Conservation (phyloP, 2,329 filamentous ascomycete species). For the Tolypocladium ophioglossoides region DNA sequence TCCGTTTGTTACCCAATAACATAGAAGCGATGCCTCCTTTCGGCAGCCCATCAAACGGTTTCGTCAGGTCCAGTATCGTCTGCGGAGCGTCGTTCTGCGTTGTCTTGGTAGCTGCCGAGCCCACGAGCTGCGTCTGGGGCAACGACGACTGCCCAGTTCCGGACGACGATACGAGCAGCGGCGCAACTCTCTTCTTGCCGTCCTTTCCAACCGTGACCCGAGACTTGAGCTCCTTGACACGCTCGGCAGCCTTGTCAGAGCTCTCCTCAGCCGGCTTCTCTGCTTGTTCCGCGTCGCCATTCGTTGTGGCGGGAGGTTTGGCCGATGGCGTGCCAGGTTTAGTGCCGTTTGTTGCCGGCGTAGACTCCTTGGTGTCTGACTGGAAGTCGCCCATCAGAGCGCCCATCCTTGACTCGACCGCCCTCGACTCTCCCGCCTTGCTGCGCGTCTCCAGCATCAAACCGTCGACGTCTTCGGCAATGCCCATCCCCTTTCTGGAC, state of each 20-base stretch:
- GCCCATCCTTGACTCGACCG: slow-evolving; percentile 91
- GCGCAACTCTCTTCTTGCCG: slow-evolving; percentile 90
- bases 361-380: slow-evolving; percentile 41
- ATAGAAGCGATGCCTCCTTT: slow-evolving; percentile 79
- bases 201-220: slow-evolving; percentile 93
- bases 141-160: slow-evolving; percentile 79
- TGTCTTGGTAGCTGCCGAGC: slow-evolving; percentile 54
- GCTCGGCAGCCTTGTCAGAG: slow-evolving; percentile 41
- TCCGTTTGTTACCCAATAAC: slow-evolving; percentile 88
- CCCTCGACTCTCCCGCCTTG: slow-evolving; percentile 81
- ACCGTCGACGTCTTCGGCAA: slow-evolving; percentile 86
- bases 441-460: slow-evolving; percentile 81
- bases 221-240: slow-evolving; percentile 62
- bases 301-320: slow-evolving; percentile 24
- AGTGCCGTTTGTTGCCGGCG: slow-evolving; percentile 37
- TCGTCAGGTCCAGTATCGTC: slow-evolving; percentile 79
- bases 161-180: slow-evolving; percentile 81
- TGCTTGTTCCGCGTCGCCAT: slow-evolving; percentile 25
- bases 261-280: slow-evolving; percentile 31
- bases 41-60: slow-evolving; percentile 86
- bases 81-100: slow-evolving; percentile 64
- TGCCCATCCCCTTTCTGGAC: slow-evolving; percentile 77
- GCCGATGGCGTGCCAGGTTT: slow-evolving; percentile 28
- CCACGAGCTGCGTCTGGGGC: slow-evolving; percentile 79
- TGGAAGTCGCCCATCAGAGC: slow-evolving; percentile 88